A percentile compares a stretch with the other conserved stretches of the same genome.
These are phyloP conservation scores for Blumeriella jaapii DNA, from an alignment of 2,329 filamentous ascomycete species.

Conservation along the genomic window DNA sequence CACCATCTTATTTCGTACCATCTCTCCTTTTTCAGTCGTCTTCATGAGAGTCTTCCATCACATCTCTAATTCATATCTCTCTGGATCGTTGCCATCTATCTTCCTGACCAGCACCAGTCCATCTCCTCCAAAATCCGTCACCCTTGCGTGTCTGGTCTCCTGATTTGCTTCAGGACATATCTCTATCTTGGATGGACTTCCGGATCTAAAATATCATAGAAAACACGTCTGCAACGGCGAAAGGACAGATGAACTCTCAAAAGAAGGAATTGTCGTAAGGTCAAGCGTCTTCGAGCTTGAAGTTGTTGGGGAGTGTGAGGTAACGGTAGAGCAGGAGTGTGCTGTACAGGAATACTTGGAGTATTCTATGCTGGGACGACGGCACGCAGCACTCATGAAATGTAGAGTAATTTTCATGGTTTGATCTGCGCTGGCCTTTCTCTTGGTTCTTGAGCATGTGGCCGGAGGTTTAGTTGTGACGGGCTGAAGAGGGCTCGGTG, in stretches of 20 bases:
- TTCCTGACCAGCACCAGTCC: background rate
- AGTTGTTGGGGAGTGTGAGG: background rate
- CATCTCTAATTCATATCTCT: background rate
- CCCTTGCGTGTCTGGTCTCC: background rate
- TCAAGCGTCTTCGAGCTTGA: background rate
- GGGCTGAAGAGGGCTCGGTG: too few species aligned
- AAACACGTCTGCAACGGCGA: background rate
- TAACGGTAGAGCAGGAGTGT: background rate
- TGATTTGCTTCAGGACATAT: background rate
- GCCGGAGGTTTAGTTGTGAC: too few species aligned
- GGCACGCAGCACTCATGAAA: too few species aligned
- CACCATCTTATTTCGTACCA: too few species aligned
- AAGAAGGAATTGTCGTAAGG: background rate
- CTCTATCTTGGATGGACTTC: background rate
- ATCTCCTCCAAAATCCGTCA: background rate
- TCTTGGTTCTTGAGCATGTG: too few species aligned
- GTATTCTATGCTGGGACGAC: too few species aligned
- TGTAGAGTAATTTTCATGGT: too few species aligned
- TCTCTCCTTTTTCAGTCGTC: too few species aligned
- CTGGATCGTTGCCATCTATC: background rate
- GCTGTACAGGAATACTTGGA: background rate
- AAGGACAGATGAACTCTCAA: background rate
- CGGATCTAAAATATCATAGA: background rate
- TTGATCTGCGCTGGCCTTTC: too few species aligned
- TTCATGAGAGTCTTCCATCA: background rate